These are phyloP conservation scores for Blastomyces parvus DNA, from an alignment of 2,329 filamentous ascomycete species.

Conservation along the genomic window DNA sequence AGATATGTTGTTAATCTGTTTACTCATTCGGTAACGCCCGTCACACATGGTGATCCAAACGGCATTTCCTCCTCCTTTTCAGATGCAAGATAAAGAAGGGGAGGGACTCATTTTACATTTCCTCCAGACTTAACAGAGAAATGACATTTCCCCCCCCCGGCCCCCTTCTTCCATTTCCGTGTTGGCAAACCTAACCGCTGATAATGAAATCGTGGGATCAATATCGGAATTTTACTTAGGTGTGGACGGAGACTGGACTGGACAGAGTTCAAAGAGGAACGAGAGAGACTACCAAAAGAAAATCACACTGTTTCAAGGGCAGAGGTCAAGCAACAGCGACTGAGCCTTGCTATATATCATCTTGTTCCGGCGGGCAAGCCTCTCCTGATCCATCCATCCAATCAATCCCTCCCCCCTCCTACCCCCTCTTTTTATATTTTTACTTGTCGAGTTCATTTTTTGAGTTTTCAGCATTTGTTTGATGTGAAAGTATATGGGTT, in stretches of 20 bases:
- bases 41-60: not conserved
- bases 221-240: slow-evolving; percentile 3
- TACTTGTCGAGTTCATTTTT: not conserved
- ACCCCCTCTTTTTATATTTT: not conserved
- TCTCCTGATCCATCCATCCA: not conserved
- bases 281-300: too few species aligned
- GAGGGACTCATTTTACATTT: not conserved
- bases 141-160: not conserved
- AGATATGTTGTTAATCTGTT: not conserved
- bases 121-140: not conserved
- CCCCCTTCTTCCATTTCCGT: not conserved
- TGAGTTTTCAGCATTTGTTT: not conserved
- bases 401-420: not conserved
- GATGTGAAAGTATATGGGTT: not conserved
- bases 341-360: not conserved
- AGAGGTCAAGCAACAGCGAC: not conserved
- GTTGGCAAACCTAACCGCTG: not conserved
- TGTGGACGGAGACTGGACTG: not conserved
- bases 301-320: not conserved
- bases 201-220: slow-evolving; percentile 4
- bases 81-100: not conserved
- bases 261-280: not conserved
- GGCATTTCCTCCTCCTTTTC: not conserved
- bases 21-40: not conserved
- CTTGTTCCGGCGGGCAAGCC: too few species aligned